A percentile compares a stretch with the other conserved stretches of the same genome.
Conservation (phyloP, 352 stramenopile genomes). For the Pythium phragmitis region DNA sequence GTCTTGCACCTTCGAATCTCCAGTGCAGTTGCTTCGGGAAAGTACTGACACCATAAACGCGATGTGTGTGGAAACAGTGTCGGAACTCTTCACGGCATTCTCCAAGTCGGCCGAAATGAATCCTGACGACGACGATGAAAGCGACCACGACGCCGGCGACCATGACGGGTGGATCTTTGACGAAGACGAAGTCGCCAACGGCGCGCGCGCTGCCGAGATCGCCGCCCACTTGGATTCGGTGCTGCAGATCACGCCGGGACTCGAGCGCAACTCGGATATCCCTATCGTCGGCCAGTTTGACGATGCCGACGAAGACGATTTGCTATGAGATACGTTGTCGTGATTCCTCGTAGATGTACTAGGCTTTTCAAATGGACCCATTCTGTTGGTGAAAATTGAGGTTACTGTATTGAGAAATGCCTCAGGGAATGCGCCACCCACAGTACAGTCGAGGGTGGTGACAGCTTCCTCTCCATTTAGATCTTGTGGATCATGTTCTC, state of each 20-base stretch:
- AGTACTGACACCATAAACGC: background rate
- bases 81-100: constrained; percentile 73
- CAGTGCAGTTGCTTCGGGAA: background rate
- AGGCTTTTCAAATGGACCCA: background rate
- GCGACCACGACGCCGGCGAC: constrained; percentile 24
- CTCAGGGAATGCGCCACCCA: no score
- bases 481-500: constrained; percentile 98
- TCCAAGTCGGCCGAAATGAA: constrained; percentile 84
- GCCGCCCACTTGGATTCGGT: constrained; percentile 71
- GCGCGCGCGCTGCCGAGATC: constrained; percentile 58
- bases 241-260: constrained; percentile 52
- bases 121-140: constrained; percentile 61
- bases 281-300: constrained; percentile 74
- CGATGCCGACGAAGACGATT: constrained; percentile 70
- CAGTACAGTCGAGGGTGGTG: no score
- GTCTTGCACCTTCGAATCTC: constrained; percentile 13
- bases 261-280: constrained; percentile 29
- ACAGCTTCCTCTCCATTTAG: constrained; percentile 27
- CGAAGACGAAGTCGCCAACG: constrained; percentile 68
- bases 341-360: no score
- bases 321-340: constrained; percentile 17
- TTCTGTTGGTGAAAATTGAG: background rate
- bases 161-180: constrained; percentile 79
- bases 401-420: background rate
- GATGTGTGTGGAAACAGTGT: constrained; percentile 34